Percentiles rank a stretch among this genome's conserved stretches.
These are phyloP conservation scores for Candida silvatica DNA, from an alignment of 805 yeast species.

Conservation along the genomic window DNA sequence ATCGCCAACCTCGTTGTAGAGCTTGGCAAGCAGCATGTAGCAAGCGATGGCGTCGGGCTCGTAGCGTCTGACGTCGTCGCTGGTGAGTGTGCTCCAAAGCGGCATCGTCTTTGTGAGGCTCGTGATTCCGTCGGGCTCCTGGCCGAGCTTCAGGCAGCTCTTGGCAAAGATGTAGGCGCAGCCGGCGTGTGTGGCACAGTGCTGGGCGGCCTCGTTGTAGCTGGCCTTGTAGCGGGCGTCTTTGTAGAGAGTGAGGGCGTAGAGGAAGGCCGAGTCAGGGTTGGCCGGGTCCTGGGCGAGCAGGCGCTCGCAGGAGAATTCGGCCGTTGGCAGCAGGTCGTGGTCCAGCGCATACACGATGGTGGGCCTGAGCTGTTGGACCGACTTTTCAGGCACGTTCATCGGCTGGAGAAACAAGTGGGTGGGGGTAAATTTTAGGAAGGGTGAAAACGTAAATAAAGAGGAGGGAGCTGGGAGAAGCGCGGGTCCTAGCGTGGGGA, in stretches of 20 bases:
- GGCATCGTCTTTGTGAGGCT: constrained; percentile 33
- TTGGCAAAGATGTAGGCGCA: constrained; percentile 71
- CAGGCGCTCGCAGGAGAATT: constrained; percentile 77
- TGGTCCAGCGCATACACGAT: constrained; percentile 67
- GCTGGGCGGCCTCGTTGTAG: constrained; percentile 34
- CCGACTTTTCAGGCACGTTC: constrained; percentile 15
- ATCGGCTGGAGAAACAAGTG: constrained; percentile 5
- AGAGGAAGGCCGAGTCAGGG: constrained; percentile 56
- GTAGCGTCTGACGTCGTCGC: constrained; percentile 10
- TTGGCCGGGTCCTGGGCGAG: constrained; percentile 52
- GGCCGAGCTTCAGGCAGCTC: constrained; percentile 48
- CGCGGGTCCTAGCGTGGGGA: neutral
- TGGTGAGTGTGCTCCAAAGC: constrained; percentile 21
- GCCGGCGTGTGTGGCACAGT: constrained; percentile 49
- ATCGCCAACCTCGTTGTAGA: constrained; percentile 53
- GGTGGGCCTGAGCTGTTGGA: constrained; percentile 39
- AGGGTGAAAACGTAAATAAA: neutral
- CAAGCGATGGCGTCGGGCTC: constrained; percentile 67
- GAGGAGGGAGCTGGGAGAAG: neutral
- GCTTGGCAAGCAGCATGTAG: constrained; percentile 59
- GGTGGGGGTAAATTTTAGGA: too few species aligned
- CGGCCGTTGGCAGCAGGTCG: constrained; percentile 66
- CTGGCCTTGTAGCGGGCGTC: constrained; percentile 56
- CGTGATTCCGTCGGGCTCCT: constrained; percentile 53
- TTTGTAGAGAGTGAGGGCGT: constrained; percentile 58